Evolutionary conservation across 2,329 filamentous ascomycete species (phyloP), one percentile per base, ranked within the genome.

Genomic region (Trichoderma sp.): DNA sequence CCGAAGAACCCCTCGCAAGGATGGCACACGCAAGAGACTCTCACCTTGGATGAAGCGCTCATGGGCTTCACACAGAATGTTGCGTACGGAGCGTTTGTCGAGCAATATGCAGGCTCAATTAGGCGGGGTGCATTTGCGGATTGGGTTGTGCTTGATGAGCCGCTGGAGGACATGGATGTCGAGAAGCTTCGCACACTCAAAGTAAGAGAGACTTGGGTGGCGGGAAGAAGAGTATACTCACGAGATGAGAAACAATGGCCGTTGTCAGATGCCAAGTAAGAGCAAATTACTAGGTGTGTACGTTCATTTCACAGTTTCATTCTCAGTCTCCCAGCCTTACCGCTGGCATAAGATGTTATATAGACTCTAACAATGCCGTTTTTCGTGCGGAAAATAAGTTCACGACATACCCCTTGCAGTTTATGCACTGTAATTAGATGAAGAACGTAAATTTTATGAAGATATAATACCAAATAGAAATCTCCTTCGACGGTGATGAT

Each of bases 131-230:
- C 87, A 1, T 88, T 88, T 77, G 91, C 90, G 0, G 91, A 93
- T 78, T 93, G 90, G 90, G 83, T 93, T 4, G 90, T 93, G n/a
- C 79, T 93, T 13, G 90, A 92, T 73, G 78, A 82, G 73, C 85
- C 88, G 58, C 76, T 92, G 0, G 85, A 87, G 68, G 81, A 76
- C 0, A 78, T 87, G 36, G 81, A 84, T 12, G 72, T 86, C 3
- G 88, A 90, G 71, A 82, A 83, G 13, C 75, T 92, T 68, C 85
- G 88, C 28, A 81, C 80, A 5, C 76, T 91, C 8, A 83, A 79
- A 63, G 90, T 93, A 2, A 84, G 81, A 73, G 90, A 92, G 82
- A 93, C 91, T 0, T 93, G 91, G 91, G 86, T 93, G 43, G 89
- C 82, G 3, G 91, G 91, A 0, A 84, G 75, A 76, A 81, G 74